Base-by-base conservation (phyloP, 306 rosid species). In the Spatholobus suberectus region DNA sequence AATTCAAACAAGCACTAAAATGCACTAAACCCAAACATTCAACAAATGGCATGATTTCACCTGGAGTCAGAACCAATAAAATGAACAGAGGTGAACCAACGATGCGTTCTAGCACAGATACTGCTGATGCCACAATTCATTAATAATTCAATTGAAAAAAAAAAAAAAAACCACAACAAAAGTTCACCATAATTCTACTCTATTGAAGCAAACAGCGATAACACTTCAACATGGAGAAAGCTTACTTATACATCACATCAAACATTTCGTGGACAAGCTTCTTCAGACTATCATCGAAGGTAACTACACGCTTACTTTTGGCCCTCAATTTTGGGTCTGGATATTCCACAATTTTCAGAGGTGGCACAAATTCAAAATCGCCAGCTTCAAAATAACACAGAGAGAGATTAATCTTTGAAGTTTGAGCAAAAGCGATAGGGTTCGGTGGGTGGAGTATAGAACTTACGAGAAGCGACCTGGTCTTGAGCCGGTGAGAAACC, bases 171-270 rank as follows among this genome's bases (percentile, higher is more conserved):
- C 8, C 12, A 35, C 5, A 12, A 8, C 43, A 12, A 4, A 1
- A 27, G 23, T 65, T 20, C 41, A 37, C 24, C 61, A 57, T 17
- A 57, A n/a, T 20, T 37, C 20, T 38, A 72, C 32, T 74, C 27
- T 1, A 27, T 17, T 24, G 4, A 65, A 67, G 40, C 57, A 82
- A 55, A 67, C 32, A 32, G 1, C 1, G 43, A 43, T n/a, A 85
- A 61, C 54, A 71, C 11, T 27, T 18, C 5, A 81, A 55, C 63
- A 29, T 40, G 9, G 4, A 46, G 21, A 57, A 77, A 70, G 67
- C 98, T 87, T 75, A 93, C 98, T 81, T 92, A 87, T 93, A 96
- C 99, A 96, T 96, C 52, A 96, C 86, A 41, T 92, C 95, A 82
- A 96, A 96, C 98, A 96, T 96, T 81, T 93, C 96, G 43, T 77